Base-by-base conservation (phyloP, 2,329 filamentous ascomycete genomes). In the Colletotrichum chrysophilum region DNA sequence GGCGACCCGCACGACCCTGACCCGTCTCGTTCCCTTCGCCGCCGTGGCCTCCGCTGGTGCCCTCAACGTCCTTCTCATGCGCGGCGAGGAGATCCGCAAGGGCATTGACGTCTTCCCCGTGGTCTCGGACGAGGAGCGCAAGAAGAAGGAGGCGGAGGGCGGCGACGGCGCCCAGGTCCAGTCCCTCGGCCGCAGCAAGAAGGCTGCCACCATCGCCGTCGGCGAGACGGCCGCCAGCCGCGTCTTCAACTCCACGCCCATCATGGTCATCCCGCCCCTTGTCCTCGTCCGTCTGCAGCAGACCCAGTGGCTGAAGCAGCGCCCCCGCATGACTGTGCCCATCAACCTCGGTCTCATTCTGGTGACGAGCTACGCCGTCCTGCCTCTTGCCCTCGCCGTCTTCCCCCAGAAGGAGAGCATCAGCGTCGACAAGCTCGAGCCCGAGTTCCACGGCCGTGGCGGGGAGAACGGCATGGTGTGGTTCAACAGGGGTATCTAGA, bases 41-140 rank as follows among this genome's bases (percentile, higher is more conserved):
- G 97, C 97, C 14, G 97, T 99, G 13, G 96, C 96, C 34, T 94
- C 93, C 75, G 97, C 97, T 5, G 96, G 96, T 81, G 95, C 93
- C 2, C 89, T 99, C 77, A 99, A 99, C 85, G 97, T 98, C 30
- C 97, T 98, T 86, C 91, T 99, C 71, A 99, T 99, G 97, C 95
- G 97, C 75, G 94, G 95, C 78, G 96, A 98, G 85, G 97, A 99
- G 87, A 98, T 99, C 80, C 91, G 94, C 81, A 92, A 91, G 76
- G 97, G 97, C 68, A 99, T 99, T 81, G 95, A 98, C 84, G 92
- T 99, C 48, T 98, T 94, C 85, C 96, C 96, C 2, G 93, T 95
- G 8, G 90, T 96, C 13, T 93, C 93, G 3, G 93, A 93, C 6
- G 89, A 89, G 18, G 93, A 96, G 82, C 94, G 93, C 85, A 85